A percentile compares a stretch with the other conserved stretches of the same genome.
These are phyloP conservation scores for Wickerhamiella qilinensis DNA, from an alignment of 805 yeast genomes.

Conservation along the genomic window DNA sequence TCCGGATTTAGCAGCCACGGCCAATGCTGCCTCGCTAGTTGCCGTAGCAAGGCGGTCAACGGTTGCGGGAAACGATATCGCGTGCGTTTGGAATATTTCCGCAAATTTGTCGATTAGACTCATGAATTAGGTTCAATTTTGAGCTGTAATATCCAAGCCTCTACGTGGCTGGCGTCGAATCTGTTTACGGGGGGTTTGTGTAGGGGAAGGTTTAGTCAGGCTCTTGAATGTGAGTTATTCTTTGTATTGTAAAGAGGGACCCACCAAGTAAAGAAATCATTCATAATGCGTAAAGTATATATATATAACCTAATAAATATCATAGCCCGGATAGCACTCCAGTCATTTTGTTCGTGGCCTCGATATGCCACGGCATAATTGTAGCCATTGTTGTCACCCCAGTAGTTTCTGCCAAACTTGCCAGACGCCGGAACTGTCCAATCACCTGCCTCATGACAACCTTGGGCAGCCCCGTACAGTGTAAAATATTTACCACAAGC, in stretches of 20 bases:
- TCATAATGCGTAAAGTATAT: no score
- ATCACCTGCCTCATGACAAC: conserved; percentile 19
- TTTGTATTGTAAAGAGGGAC: no score
- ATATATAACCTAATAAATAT: background rate
- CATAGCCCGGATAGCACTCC: conserved; percentile 5
- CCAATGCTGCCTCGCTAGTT: background rate
- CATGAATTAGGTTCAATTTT: no score
- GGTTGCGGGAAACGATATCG: background rate
- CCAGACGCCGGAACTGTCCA: conserved; percentile 23
- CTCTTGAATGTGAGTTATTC: no score
- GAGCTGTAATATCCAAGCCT: no score
- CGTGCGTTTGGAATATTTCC: background rate
- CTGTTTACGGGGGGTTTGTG: no score
- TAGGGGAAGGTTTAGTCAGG: no score
- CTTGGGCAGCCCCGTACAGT: conserved; percentile 7
- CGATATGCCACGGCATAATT: conserved; percentile 26
- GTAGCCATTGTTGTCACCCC: conserved; percentile 21
- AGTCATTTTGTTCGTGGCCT: conserved; percentile 20
- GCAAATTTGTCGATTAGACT: background rate
- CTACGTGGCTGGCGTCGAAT: no score
- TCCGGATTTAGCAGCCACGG: background rate
- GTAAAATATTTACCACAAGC: conserved; percentile 5
- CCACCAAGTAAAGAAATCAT: background rate
- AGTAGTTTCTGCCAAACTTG: conserved; percentile 20
- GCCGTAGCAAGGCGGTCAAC: background rate